Percentiles rank a stretch among this genome's conserved stretches.
Conservation (phyloP, 371 early-diverging fungal genomes). For the Mortierella sp. region DNA sequence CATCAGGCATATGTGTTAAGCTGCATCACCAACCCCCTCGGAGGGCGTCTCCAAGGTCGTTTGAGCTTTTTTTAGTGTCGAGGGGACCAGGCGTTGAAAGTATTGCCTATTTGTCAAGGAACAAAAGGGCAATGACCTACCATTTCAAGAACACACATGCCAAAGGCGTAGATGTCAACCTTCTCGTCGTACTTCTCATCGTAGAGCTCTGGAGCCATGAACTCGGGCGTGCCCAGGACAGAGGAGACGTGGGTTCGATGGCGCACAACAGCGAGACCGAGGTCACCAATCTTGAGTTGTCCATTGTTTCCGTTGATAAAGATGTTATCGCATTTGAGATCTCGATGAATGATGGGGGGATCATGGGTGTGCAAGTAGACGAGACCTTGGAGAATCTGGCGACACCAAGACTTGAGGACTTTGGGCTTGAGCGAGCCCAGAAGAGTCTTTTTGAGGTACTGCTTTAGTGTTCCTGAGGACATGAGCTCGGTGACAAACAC, state of each 20-base stretch:
- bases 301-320: slow-evolving; percentile 93
- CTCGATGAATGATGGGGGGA: slow-evolving; percentile 91
- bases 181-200: slow-evolving; percentile 90
- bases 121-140: slow-evolving; percentile 46
- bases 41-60: too few species aligned
- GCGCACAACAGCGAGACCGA: slow-evolving; percentile 81
- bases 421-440: slow-evolving; percentile 77
- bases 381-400: slow-evolving; percentile 86
- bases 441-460: slow-evolving; percentile 79
- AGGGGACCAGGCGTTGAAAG: too few species aligned
- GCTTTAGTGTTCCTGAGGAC: slow-evolving; percentile 89
- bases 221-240: slow-evolving; percentile 81
- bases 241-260: slow-evolving; percentile 68
- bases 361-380: slow-evolving; percentile 82
- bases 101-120: too few species aligned
- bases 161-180: slow-evolving; percentile 94
- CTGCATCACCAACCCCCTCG: too few species aligned
- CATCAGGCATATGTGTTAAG: too few species aligned
- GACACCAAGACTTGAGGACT: slow-evolving; percentile 83
- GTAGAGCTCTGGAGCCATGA: slow-evolving; percentile 94
- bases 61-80: too few species aligned
- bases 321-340: slow-evolving; percentile 87
- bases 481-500: slow-evolving; percentile 94
- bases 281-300: slow-evolving; percentile 92
- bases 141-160: slow-evolving; percentile 93